Percentiles rank a stretch among this genome's conserved stretches.
phyloP scores from a whole-genome alignment of 352 stramenopile genomes.

The Elongisporangium anandrum region DNA sequence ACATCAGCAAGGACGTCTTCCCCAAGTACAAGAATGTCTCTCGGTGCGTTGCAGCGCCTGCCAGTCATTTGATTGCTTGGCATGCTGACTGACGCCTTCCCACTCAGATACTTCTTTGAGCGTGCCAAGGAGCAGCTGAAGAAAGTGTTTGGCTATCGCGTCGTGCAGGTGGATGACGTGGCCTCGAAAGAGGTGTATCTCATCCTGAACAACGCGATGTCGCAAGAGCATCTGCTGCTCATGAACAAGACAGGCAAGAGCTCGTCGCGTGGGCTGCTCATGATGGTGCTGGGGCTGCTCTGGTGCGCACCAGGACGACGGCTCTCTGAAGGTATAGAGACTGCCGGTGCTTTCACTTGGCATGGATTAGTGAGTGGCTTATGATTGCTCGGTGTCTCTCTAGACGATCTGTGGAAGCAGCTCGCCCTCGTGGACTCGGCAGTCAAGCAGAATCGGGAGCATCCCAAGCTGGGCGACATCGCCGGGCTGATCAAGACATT shows the following conservation, averaged over 20 bases:
- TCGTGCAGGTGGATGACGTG: conserved; percentile 66
- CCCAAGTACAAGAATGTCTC: conserved; percentile 78
- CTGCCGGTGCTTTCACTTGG: too few relatives aligned
- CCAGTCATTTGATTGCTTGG: not conserved
- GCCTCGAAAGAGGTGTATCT: conserved; percentile 70
- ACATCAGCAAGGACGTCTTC: conserved; percentile 84
- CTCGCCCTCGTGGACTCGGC: conserved; percentile 52
- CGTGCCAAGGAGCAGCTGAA: conserved; percentile 76
- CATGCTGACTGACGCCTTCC: not conserved
- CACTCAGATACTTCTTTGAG: conserved; percentile 70
- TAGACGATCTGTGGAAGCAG: conserved; percentile 81
- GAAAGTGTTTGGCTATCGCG: conserved; percentile 68
- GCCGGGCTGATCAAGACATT: conserved; percentile 71
- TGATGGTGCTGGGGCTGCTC: conserved; percentile 79
- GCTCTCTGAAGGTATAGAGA: conserved; percentile 58
- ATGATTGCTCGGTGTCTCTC: not conserved
- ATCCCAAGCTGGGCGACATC: conserved; percentile 70
- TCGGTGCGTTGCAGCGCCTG: conserved; percentile 17
- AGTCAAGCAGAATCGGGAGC: conserved; percentile 55
- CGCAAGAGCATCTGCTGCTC: conserved; percentile 66
- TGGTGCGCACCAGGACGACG: conserved; percentile 65
- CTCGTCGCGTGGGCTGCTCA: conserved; percentile 59
- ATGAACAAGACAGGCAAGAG: conserved; percentile 76
- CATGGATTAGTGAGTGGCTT: too few relatives aligned
- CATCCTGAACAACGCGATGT: conserved; percentile 65